Base-by-base conservation (phyloP, 2,329 filamentous ascomycete species). In the Juglanconis sp. region DNA sequence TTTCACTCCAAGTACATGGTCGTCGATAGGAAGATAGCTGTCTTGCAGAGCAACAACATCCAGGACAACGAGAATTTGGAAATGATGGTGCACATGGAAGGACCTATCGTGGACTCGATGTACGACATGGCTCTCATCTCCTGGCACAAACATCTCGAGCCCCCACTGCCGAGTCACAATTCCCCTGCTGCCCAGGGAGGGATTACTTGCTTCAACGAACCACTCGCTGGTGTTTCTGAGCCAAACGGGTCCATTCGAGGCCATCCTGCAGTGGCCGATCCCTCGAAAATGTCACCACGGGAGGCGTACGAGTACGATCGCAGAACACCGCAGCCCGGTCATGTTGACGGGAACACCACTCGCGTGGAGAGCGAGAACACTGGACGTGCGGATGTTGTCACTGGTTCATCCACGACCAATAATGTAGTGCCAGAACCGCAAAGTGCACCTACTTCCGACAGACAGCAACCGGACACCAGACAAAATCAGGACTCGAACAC, bases 1-100 rank as follows among this genome's bases (percentile, higher is more conserved):
- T 88, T 92, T 46, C 90, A 93, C 68, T 79, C 86, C 63, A 94
- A 94, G 69, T 92, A 88, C 69, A 89, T 91, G 79, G 77, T 93
- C 1, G 84, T 93, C 1, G 90, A 94, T 70, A 81, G 90, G 6
- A 84, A 82, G 63, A 78, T 88, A n/a, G 90, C 83, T 0, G 76
- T 90, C 1, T 70, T 93, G 1, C 87, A 90, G 73, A 92, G 89
- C 74, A 92, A 92, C 71, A 94, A 93, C 67, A 89, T 93, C 53
- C 80, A 86, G 71, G 86, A 91, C 64, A 93, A 92, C 56, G 87
- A 90, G 66, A 94, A 94, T 65, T 62, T 92, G 58, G 90, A 94
- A 72, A 92, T 94, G 90, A 87, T 91, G 82, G 79, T 84, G 3
- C 89, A 91, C 58, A 70, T 92, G 0, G 89, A 93, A 73, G 90